Evolutionary conservation across 176 grass and related monocot genomes (phyloP).

Genomic region (Carex pumila): DNA sequence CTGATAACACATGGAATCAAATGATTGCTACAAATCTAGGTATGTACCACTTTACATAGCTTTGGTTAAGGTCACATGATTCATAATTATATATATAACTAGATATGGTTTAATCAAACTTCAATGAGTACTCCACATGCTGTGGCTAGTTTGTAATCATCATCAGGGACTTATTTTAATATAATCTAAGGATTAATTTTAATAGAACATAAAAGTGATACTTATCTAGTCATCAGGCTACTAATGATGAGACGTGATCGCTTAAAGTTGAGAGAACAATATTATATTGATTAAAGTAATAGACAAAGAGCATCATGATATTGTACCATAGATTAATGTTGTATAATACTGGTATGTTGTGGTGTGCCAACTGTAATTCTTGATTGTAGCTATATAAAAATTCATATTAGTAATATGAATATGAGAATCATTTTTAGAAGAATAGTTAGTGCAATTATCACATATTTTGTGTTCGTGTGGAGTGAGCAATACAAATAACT

Average conservation of each 20-base stretch:
- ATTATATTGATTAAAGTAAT: not conserved
- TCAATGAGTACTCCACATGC: constrained; percentile 1
- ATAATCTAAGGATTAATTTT: not conserved
- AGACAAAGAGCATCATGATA: not conserved
- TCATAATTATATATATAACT: not conserved
- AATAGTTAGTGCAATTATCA: not conserved
- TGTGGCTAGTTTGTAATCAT: not conserved
- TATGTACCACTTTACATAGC: not conserved
- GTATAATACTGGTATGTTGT: not conserved
- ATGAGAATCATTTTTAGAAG: not conserved
- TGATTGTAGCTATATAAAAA: not conserved
- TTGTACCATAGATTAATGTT: not conserved
- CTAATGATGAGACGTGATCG: not conserved
- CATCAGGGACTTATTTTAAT: not conserved
- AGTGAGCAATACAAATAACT: not conserved
- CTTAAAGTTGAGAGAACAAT: not conserved
- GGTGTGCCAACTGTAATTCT: not conserved
- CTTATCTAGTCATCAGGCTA: not conserved
- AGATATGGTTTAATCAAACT: constrained; percentile 9
- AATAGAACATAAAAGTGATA: not conserved
- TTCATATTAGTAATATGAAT: not conserved
- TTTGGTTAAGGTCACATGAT: constrained; percentile 2
- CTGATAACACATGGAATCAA: not conserved
- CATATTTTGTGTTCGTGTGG: not conserved
- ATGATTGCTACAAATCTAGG: constrained; percentile 15